These are phyloP conservation scores for Cyclotella kingstonii DNA, from an alignment of 108 stramenopile genomes.

Conservation along the genomic window DNA sequence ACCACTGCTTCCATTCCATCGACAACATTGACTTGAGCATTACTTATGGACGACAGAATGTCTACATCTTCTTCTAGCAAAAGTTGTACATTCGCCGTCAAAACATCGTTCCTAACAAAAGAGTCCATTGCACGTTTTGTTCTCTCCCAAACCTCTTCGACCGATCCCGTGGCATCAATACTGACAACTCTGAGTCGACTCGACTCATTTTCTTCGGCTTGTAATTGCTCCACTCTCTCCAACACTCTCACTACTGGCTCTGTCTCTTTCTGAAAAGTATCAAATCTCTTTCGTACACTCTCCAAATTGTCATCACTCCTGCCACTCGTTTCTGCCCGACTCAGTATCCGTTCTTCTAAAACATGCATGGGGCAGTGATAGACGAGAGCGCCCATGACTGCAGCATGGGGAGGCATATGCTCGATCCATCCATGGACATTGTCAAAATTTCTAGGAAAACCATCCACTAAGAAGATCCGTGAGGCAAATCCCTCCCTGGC, in stretches of 20 bases:
- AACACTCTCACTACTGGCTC: conserved; percentile 75
- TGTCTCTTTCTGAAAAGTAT: conserved; percentile 79
- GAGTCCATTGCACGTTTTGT: conserved; percentile 67
- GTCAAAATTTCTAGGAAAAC: conserved; percentile 95
- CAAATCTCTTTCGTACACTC: conserved; percentile 81
- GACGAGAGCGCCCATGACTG: conserved; percentile 72
- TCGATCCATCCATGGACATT: conserved; percentile 88
- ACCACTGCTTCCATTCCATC: conserved; percentile 67
- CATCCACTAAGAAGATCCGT: conserved; percentile 90
- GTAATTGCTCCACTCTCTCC: conserved; percentile 38
- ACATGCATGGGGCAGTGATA: conserved; percentile 89
- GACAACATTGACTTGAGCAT: conserved; percentile 57
- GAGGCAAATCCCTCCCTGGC: conserved; percentile 40
- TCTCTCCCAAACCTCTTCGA: conserved; percentile 77
- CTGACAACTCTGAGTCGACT: conserved; percentile 50
- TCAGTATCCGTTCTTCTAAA: conserved; percentile 74
- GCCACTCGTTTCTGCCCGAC: conserved; percentile 85
- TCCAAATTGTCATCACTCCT: conserved; percentile 93
- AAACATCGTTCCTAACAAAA: conserved; percentile 64
- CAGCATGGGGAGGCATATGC: conserved; percentile 53
- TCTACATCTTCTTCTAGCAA: conserved; percentile 47
- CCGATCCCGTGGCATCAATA: conserved; percentile 58
- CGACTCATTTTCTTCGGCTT: conserved; percentile 14
- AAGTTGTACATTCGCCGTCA: conserved; percentile 57
- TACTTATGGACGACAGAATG: neutral